A percentile compares a stretch with the other conserved stretches of the same genome.
These are phyloP conservation scores for Candida gorgasii DNA, from an alignment of 805 yeast species.

Conservation along the genomic window DNA sequence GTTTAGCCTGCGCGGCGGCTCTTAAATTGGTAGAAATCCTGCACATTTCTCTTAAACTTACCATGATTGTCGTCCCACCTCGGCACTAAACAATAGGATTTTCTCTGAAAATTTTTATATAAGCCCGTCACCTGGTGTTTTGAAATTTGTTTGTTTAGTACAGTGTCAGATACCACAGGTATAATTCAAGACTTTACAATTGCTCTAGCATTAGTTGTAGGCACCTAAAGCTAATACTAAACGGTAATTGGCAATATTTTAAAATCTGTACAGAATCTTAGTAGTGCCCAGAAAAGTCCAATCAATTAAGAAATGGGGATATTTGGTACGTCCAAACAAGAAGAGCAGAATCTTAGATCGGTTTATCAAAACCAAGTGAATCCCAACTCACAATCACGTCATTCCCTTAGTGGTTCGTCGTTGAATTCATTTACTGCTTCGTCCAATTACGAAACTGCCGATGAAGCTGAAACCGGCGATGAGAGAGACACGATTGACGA, in stretches of 20 bases:
- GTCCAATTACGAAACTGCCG: slow-evolving; percentile 39
- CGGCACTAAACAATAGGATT: not conserved
- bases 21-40: not conserved
- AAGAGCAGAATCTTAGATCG: slow-evolving; percentile 18
- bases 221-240: too few relatives aligned
- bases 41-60: slow-evolving; percentile 1
- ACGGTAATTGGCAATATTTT: too few relatives aligned
- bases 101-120: not conserved
- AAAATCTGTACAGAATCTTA: not conserved
- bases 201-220: too few relatives aligned
- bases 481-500: not conserved
- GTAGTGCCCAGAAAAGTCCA: not conserved
- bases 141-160: not conserved
- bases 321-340: slow-evolving; percentile 35
- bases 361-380: slow-evolving; percentile 4
- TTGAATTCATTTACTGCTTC: slow-evolving; percentile 23
- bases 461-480: slow-evolving; percentile 16
- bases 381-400: slow-evolving; percentile 6
- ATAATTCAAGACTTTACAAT: too few relatives aligned
- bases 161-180: too few relatives aligned
- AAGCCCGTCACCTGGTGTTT: not conserved
- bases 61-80: not conserved
- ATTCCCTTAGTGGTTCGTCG: not conserved
- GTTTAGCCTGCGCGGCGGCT: too few relatives aligned
- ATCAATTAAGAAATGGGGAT: slow-evolving; percentile 28